A percentile compares a stretch with the other conserved stretches of the same genome.
Evolutionary conservation across 768 basidiomycete genomes (phyloP).

Genomic region (Lactarius evosmus): DNA sequence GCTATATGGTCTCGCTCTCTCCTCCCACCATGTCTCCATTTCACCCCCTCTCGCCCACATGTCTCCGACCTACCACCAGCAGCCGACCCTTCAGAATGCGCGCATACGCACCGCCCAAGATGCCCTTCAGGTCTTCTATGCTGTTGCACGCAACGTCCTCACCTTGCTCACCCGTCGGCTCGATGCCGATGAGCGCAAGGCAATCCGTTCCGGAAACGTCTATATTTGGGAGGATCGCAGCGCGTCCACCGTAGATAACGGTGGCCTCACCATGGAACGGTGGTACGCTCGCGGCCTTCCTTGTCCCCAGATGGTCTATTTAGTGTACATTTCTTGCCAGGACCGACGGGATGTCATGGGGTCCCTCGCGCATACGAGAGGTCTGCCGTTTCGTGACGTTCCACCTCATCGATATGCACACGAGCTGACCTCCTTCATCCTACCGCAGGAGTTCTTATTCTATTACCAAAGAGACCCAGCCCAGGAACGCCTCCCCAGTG

Average conservation of each 20-base stretch:
- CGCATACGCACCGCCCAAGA: conserved; percentile 76
- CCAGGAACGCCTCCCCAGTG: conserved; percentile 29
- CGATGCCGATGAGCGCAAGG: conserved; percentile 62
- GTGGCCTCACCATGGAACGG: conserved; percentile 77
- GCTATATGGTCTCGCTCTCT: conserved; percentile 22
- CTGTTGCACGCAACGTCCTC: conserved; percentile 57
- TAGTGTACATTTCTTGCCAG: neutral
- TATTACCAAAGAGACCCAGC: conserved; percentile 57
- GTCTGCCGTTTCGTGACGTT: conserved; percentile 41
- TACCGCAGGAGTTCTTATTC: conserved; percentile 71
- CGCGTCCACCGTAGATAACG: conserved; percentile 68
- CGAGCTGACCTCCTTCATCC: conserved; percentile 2
- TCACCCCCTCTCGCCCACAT: conserved; percentile 25
- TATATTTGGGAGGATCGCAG: conserved; percentile 74
- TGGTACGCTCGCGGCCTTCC: conserved; percentile 38
- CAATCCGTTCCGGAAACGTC: conserved; percentile 51
- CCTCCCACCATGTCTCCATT: conserved; percentile 30
- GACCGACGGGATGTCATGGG: conserved; percentile 81
- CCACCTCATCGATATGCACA: neutral
- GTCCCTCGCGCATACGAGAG: conserved; percentile 78
- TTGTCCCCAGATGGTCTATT: neutral
- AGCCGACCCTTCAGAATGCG: conserved; percentile 66
- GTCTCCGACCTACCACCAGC: conserved; percentile 48
- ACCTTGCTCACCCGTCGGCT: conserved; percentile 74
- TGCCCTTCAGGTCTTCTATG: conserved; percentile 79